A percentile compares a stretch with the other conserved stretches of the same genome.
These are phyloP conservation scores for Amniculicola lignicola DNA, from an alignment of 495 filamentous ascomycete species.

Conservation along the genomic window DNA sequence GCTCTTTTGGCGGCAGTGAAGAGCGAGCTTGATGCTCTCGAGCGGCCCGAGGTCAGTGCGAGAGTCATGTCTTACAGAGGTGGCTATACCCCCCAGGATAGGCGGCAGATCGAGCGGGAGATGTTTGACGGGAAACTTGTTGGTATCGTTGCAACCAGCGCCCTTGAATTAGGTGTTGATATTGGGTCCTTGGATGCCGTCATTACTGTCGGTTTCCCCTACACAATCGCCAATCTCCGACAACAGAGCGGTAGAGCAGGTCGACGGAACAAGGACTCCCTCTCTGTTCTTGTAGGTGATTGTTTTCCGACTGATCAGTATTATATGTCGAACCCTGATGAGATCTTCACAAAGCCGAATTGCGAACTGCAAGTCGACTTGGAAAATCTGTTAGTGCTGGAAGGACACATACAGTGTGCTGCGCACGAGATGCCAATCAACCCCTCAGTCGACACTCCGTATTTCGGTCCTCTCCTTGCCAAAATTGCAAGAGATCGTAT, in stretches of 20 bases:
- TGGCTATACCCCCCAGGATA: slow-evolving; percentile 92
- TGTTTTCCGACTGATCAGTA: slow-evolving; percentile 89
- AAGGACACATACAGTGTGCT: slow-evolving; percentile 94
- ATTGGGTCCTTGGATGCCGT: slow-evolving; percentile 95
- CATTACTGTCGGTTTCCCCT: slow-evolving; percentile 90
- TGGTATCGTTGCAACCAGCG: slow-evolving; percentile 91
- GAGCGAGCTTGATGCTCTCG: slow-evolving; percentile 67
- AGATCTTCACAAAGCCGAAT: slow-evolving; percentile 93
- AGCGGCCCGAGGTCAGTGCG: slow-evolving; percentile 66
- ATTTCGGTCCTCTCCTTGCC: slow-evolving; percentile 74
- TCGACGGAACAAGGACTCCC: slow-evolving; percentile 86
- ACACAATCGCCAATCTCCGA: slow-evolving; percentile 86
- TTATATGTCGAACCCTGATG: slow-evolving; percentile 94
- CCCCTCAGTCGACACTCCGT: slow-evolving; percentile 67
- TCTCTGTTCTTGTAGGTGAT: slow-evolving; percentile 90
- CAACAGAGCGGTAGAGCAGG: slow-evolving; percentile 95
- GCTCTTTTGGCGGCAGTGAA: slow-evolving; percentile 76
- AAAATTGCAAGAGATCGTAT: slow-evolving; percentile 74
- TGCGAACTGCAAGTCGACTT: slow-evolving; percentile 85
- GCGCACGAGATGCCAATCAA: slow-evolving; percentile 92
- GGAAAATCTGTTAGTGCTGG: slow-evolving; percentile 83
- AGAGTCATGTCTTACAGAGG: slow-evolving; percentile 95
- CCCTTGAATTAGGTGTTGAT: slow-evolving; percentile 90
- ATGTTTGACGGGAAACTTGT: slow-evolving; percentile 96
- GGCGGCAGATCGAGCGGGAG: slow-evolving; percentile 83